Base-by-base conservation (phyloP, 2,329 filamentous ascomycete species). In the Chaetoscypha palmicola region DNA sequence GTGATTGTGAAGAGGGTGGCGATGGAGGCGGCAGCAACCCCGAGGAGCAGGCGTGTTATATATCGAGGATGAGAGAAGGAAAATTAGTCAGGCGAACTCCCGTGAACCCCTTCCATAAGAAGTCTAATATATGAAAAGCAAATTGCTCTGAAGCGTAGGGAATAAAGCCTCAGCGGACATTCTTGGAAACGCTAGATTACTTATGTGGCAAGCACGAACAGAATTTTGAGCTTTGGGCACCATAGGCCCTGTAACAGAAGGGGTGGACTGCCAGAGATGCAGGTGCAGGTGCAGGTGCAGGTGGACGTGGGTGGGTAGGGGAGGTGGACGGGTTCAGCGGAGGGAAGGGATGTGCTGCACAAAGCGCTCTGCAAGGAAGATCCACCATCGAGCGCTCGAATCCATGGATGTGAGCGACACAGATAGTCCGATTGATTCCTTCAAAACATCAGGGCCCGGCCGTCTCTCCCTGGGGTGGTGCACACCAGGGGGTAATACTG, bases 321-420 rank as follows among this genome's bases (percentile, higher is more conserved):
- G n/a, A n/a, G n/a, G n/a, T n/a, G n/a, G n/a, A n/a, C n/a, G n/a
- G n/a, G n/a, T n/a, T n/a, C n/a, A n/a, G n/a, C n/a, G n/a, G n/a
- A n/a, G 43, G 41, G 33, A 43, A 37, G 45, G 28, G 11, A 28
- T 30, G 11, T 39, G 19, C 38, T 33, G 43, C 37, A 38, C 45
- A 46, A 30, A 26, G 41, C 34, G 43, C 41, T 52, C 49, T 56
- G 54, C 52, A 50, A 53, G 49, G 54, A 33, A 48, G 50, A 55
- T 55, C 54, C 52, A 53, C 52, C 49, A 53, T 51, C 52, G 47
- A 19, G 40, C 42, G 45, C 43, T 49, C 41, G 47, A 48, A n/a
- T n/a, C n/a, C n/a, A n/a, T n/a, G n/a, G 46, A 49, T 52, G 43
- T 49, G 44, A 41, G 48, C 49, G 49, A 52, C 49, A 43, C 37